Base-by-base conservation (phyloP, 805 yeast genomes). In the Yamadazyma tumulicola region DNA sequence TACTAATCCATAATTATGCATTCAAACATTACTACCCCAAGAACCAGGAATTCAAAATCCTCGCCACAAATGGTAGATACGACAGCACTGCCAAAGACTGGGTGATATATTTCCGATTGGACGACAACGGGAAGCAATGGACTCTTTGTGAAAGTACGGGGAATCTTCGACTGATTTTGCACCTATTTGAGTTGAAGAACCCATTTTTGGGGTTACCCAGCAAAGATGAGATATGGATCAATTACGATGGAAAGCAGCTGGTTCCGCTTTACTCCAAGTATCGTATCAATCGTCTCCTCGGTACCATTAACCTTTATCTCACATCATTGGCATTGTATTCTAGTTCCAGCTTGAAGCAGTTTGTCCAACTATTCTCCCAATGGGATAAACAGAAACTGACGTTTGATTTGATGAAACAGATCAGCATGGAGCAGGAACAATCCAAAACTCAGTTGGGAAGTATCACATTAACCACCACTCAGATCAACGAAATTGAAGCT, bases 281-380 rank as follows among this genome's bases (percentile, higher is more conserved):
- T 27, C 64, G 68, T 30, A 45, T 74, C 22, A 77, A 77, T 43
- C 61, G 72, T 21, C 54, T 75, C 22, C 51, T 77, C 14, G 65
- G 69, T 23, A 57, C 62, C 22, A 42, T 81, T 22, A 81, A 81
- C 43, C 43, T 69, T 6, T 58, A 79, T 22, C 49, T 83, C 10
- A 55, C 66, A 13, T 52, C 65, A n/a, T 41, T 79, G 4, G 39
- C 58, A 5, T 52, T 59, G 27, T 54, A 42, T 39, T 45, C 43
- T 21, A 4, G 14, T 5, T 9, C n/a, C 3, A 34, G 34, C 4
- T 29, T 25, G 9, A 18, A 30, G 4, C 26, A 17, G 4, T 38
- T 42, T 19, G n/a, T 20, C 11, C 20, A 28, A 14, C 6, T 10
- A 2, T 30, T 31, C 19, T 19, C 23, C 4, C 10, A 6, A 7